A percentile compares a stretch with the other conserved stretches of the same genome.
These are phyloP conservation scores for Tremella mesenterica DNA, from an alignment of 768 basidiomycete genomes.

Conservation along the genomic window DNA sequence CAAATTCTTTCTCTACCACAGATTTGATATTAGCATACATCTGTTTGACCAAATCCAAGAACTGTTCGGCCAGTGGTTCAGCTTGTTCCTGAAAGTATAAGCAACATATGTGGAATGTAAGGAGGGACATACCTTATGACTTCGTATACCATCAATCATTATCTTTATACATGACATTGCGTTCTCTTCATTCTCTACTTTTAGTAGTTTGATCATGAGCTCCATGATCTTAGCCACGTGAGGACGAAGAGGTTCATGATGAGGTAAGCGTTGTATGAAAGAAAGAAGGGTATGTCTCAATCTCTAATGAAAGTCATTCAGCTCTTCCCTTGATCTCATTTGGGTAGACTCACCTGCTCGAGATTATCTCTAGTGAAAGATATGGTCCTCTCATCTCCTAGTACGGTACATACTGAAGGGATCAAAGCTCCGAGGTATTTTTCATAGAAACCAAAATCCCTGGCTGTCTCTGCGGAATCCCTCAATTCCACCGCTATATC, in stretches of 20 bases:
- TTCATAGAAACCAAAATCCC: slow-evolving; percentile 36
- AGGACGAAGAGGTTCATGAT: slow-evolving; percentile 65
- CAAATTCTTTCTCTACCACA: slow-evolving; percentile 66
- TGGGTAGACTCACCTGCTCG: slow-evolving; percentile 40
- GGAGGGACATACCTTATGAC: slow-evolving; percentile 50
- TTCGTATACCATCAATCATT: slow-evolving; percentile 76
- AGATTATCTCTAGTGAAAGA: slow-evolving; percentile 47
- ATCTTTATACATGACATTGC: slow-evolving; percentile 83
- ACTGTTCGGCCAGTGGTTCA: slow-evolving; percentile 67
- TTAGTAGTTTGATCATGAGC: slow-evolving; percentile 73
- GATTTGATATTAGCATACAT: slow-evolving; percentile 64
- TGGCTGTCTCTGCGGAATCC: slow-evolving; percentile 40
- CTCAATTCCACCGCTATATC: slow-evolving; percentile 30
- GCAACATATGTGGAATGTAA: not conserved
- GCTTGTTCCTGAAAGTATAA: slow-evolving; percentile 41
- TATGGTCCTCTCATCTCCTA: slow-evolving; percentile 32
- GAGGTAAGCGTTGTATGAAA: slow-evolving; percentile 77
- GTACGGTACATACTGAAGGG: slow-evolving; percentile 25
- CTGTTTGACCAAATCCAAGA: slow-evolving; percentile 70
- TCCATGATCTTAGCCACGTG: slow-evolving; percentile 61
- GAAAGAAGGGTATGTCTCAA: slow-evolving; percentile 82
- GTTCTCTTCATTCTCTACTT: slow-evolving; percentile 92
- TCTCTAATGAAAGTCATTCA: slow-evolving; percentile 48
- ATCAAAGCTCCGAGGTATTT: slow-evolving; percentile 37
- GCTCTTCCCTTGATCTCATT: not conserved